A percentile compares a stretch with the other conserved stretches of the same genome.
phyloP scores from a whole-genome alignment of 371 early-diverging fungal species.

The Lichtheimia ornata region DNA sequence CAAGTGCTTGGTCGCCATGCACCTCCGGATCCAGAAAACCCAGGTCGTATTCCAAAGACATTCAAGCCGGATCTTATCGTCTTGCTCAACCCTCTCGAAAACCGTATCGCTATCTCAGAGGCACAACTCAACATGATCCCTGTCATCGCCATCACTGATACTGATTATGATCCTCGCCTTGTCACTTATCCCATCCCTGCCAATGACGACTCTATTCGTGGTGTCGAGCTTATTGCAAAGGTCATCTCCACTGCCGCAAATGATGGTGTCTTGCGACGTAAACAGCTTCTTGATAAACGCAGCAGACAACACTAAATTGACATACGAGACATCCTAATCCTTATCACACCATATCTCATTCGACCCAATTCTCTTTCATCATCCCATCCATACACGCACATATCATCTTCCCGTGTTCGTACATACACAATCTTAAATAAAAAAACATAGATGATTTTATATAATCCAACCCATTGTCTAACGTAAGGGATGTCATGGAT shows the following conservation, averaged over 20 bases:
- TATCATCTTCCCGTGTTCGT: not conserved
- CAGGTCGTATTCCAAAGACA: conserved; percentile 29
- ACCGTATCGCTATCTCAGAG: conserved; percentile 80
- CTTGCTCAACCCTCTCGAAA: conserved; percentile 83
- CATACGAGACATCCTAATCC: not conserved
- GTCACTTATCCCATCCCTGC: conserved; percentile 97
- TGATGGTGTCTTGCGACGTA: conserved; percentile 61
- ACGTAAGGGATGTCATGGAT: no score
- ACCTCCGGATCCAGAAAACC: conserved; percentile 55
- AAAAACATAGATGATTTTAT: not conserved
- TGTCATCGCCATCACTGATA: conserved; percentile 90
- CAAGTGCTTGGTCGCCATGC: conserved; percentile 73
- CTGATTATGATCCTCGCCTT: conserved; percentile 86
- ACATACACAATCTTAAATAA: conserved; percentile 4
- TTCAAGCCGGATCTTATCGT: conserved; percentile 91
- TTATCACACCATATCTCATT: not conserved
- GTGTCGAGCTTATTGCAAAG: conserved; percentile 84
- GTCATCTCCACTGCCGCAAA: conserved; percentile 78
- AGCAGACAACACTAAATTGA: conserved; percentile 2
- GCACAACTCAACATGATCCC: conserved; percentile 83
- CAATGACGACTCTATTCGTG: conserved; percentile 89
- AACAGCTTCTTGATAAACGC: conserved; percentile 19
- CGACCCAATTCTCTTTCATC: not conserved
- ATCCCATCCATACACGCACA: not conserved
- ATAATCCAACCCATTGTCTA: not conserved